phyloP scores from a whole-genome alignment of 2,329 filamentous ascomycete genomes.

The Nannizziopsis arthrosporioides region DNA sequence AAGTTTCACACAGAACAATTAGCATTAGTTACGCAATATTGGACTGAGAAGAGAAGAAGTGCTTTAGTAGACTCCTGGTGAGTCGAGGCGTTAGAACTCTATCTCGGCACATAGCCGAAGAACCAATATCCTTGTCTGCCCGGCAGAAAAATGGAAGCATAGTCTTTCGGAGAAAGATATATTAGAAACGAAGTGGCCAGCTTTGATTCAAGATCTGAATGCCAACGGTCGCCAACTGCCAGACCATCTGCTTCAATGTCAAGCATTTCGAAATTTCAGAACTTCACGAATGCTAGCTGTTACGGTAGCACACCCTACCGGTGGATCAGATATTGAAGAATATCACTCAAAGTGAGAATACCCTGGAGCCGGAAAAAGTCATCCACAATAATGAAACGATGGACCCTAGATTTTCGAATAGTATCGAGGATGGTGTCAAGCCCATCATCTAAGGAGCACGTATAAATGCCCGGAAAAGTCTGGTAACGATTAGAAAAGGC shows the following conservation, averaged over 20 bases:
- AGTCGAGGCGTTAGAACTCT: too few species aligned
- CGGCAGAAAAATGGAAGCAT: too few species aligned
- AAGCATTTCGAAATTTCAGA: constrained; percentile 6
- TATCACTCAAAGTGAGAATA: constrained; percentile 87
- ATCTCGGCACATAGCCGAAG: too few species aligned
- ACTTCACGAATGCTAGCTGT: constrained; percentile 4
- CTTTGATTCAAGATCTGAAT: too few species aligned
- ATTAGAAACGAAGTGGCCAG: too few species aligned
- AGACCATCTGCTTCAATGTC: not conserved
- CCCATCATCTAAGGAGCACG: constrained; percentile 80
- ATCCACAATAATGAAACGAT: constrained; percentile 85
- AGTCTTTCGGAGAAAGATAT: too few species aligned
- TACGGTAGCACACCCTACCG: constrained; percentile 46
- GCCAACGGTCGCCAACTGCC: too few species aligned
- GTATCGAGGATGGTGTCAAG: constrained; percentile 95
- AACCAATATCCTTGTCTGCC: too few species aligned
- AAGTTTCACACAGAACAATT: too few species aligned
- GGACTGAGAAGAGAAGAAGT: too few species aligned
- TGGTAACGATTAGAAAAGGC: constrained; percentile 20
- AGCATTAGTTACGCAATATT: too few species aligned
- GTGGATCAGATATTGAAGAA: constrained; percentile 85
- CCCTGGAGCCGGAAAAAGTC: constrained; percentile 77
- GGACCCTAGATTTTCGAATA: constrained; percentile 85
- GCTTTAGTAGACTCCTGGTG: too few species aligned
- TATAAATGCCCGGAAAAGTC: constrained; percentile 95